These are phyloP conservation scores for Sporothrix phasma DNA, from an alignment of 2,329 filamentous ascomycete species.

Conservation along the genomic window DNA sequence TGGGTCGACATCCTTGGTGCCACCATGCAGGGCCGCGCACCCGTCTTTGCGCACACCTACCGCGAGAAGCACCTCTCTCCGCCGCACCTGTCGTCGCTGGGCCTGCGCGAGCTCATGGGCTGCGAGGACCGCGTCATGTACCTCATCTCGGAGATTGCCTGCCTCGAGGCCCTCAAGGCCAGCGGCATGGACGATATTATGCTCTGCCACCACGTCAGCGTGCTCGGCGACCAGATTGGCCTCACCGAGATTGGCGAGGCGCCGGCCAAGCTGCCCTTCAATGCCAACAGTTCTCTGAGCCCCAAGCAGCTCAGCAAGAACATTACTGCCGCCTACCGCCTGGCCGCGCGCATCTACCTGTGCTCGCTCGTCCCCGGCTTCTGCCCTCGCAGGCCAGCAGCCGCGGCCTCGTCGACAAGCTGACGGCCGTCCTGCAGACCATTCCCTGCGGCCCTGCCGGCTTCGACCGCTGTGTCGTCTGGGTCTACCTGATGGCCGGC, in stretches of 20 bases:
- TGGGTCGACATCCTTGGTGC: constrained; percentile 98
- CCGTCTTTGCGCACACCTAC: constrained; percentile 89
- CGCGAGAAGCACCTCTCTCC: constrained; percentile 78
- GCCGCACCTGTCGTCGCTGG: constrained; percentile 49
- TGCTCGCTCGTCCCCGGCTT: constrained; percentile 89
- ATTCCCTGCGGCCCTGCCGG: constrained; percentile 74
- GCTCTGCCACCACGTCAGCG: constrained; percentile 79
- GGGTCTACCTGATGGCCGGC: constrained; percentile 85
- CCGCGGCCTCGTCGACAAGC: constrained; percentile 65
- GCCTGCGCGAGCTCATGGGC: constrained; percentile 88
- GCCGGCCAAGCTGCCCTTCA: constrained; percentile 51
- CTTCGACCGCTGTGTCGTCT: constrained; percentile 83
- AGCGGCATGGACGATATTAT: constrained; percentile 76
- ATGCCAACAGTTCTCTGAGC: constrained; percentile 62
- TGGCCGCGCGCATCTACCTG: constrained; percentile 92
- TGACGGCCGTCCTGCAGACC: constrained; percentile 65
- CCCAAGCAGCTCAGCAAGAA: constrained; percentile 78
- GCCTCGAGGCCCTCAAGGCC: constrained; percentile 78
- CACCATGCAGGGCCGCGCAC: constrained; percentile 79
- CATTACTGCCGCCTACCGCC: constrained; percentile 82
- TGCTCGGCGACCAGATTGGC: constrained; percentile 79
- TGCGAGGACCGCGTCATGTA: constrained; percentile 98
- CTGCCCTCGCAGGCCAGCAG: constrained; percentile 62
- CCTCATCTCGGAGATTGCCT: constrained; percentile 92
- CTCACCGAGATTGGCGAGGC: constrained; percentile 60